phyloP scores from a whole-genome alignment of 306 rosid genomes.

The Lagenaria siceraria region DNA sequence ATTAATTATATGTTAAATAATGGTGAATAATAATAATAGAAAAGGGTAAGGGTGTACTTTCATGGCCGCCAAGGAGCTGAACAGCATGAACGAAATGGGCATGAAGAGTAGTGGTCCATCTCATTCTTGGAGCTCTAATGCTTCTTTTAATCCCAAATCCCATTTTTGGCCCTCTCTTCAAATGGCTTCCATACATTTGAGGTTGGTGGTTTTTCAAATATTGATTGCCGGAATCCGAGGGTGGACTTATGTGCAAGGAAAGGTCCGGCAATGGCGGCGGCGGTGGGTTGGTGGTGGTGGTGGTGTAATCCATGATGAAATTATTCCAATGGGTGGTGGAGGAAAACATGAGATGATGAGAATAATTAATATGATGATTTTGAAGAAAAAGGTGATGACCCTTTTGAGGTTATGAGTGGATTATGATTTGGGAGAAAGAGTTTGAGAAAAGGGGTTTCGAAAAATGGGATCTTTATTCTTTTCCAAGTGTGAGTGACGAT shows the following conservation, averaged over 20 bases:
- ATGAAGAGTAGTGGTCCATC: slow-evolving; percentile 92
- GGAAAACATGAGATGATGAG: slow-evolving; percentile 16
- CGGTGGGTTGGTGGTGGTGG: background rate
- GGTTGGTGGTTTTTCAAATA: slow-evolving; percentile 10
- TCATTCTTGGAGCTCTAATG: slow-evolving; percentile 84
- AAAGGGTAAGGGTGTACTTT: slow-evolving; percentile 27
- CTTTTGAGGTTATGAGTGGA: slow-evolving; percentile 66
- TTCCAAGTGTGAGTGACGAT: background rate
- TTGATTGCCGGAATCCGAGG: slow-evolving; percentile 11
- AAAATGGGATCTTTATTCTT: background rate
- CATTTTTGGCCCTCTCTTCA: slow-evolving; percentile 42
- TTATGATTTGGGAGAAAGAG: slow-evolving; percentile 44
- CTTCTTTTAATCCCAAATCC: slow-evolving; percentile 40
- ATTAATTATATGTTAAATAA: no score
- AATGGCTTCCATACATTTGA: slow-evolving; percentile 52
- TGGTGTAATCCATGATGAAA: background rate
- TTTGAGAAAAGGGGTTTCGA: background rate
- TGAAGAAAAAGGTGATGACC: background rate
- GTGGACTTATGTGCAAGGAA: slow-evolving; percentile 69
- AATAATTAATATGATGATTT: background rate
- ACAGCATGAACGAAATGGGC: slow-evolving; percentile 88
- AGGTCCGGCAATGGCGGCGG: slow-evolving; percentile 44
- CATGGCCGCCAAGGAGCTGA: slow-evolving; percentile 93
- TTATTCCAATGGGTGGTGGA: no score
- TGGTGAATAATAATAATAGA: no score